These are phyloP conservation scores for Stephania yunnanensis DNA, from an alignment of 164 flowering plant species.

Conservation along the genomic window DNA sequence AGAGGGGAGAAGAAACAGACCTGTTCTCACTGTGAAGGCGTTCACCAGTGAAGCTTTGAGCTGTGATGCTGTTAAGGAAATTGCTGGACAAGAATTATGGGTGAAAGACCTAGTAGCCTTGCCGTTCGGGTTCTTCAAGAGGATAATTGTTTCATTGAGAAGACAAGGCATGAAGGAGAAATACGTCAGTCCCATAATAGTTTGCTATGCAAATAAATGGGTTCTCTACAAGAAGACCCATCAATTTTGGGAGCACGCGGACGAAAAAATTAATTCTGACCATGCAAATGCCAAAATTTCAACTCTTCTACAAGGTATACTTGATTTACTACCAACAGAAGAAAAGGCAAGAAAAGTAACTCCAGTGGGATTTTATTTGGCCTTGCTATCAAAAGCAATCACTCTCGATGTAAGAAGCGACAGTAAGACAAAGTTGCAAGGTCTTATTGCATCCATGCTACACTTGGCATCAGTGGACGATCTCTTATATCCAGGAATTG, in stretches of 20 bases:
- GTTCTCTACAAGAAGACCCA: constrained; percentile 49
- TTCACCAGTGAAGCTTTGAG: constrained; percentile 55
- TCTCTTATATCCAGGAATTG: constrained; percentile 46
- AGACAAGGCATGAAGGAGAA: constrained; percentile 95
- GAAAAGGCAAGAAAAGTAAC: constrained; percentile 49
- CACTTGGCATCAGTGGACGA: constrained; percentile 69
- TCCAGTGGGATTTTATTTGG: constrained; percentile 82
- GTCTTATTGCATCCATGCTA: constrained; percentile 49
- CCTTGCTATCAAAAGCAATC: constrained; percentile 56
- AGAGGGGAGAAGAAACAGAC: constrained; percentile 57
- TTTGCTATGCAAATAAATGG: constrained; percentile 85
- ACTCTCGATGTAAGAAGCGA: constrained; percentile 37
- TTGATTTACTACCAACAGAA: constrained; percentile 50
- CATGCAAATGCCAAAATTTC: constrained; percentile 23
- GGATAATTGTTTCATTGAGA: constrained; percentile 72
- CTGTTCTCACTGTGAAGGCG: constrained; percentile 50
- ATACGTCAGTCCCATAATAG: constrained; percentile 66
- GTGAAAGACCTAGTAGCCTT: constrained; percentile 74
- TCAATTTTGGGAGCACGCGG: constrained; percentile 47
- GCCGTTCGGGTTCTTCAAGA: constrained; percentile 67
- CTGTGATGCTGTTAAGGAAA: constrained; percentile 39
- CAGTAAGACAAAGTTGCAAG: constrained; percentile 37
- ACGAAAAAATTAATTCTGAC: constrained; percentile 14
- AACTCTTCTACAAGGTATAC: constrained; percentile 43
- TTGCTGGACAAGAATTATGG: constrained; percentile 63